Percentiles rank a stretch among this genome's conserved stretches.
These are phyloP conservation scores for Houttuynia cordata DNA, from an alignment of 164 flowering plant genomes.

Conservation along the genomic window DNA sequence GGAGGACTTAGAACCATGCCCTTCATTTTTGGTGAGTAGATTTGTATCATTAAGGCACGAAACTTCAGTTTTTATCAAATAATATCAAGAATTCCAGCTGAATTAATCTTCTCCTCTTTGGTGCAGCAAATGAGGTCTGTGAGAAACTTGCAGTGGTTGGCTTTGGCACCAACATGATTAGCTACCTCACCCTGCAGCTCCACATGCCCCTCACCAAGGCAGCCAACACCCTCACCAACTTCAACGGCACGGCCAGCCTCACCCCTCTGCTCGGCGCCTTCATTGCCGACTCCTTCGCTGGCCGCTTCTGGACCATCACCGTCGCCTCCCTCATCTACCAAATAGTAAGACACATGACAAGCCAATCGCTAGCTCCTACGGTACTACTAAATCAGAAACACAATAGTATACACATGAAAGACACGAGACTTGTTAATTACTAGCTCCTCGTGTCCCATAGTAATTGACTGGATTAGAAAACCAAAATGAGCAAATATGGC, in stretches of 20 bases:
- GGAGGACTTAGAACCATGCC: conserved; percentile 80
- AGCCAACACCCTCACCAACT: conserved; percentile 87
- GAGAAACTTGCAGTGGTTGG: conserved; percentile 98
- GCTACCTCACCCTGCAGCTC: conserved; percentile 69
- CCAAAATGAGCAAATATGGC: too few relatives aligned
- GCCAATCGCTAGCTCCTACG: not conserved
- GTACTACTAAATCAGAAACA: too few relatives aligned
- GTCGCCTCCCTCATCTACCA: conserved; percentile 72
- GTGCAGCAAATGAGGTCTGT: conserved; percentile 68
- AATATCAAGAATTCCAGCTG: not conserved
- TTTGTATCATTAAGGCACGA: not conserved
- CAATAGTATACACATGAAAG: too few relatives aligned
- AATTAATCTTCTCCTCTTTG: not conserved
- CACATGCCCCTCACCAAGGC: conserved; percentile 84
- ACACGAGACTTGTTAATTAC: too few relatives aligned
- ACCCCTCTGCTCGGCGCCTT: conserved; percentile 88
- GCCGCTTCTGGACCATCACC: conserved; percentile 88
- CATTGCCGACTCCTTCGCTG: conserved; percentile 69
- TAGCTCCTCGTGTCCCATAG: too few relatives aligned
- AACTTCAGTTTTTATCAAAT: not conserved
- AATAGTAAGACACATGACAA: conserved; percentile 21
- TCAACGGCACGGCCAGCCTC: conserved; percentile 76
- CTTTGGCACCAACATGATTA: conserved; percentile 67
- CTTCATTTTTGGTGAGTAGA: conserved; percentile 55
- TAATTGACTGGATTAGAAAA: too few relatives aligned